A percentile compares a stretch with the other conserved stretches of the same genome.
Evolutionary conservation across 176 grass and related monocot genomes (phyloP).

Genomic region (Tillandsia leiboldiana): DNA sequence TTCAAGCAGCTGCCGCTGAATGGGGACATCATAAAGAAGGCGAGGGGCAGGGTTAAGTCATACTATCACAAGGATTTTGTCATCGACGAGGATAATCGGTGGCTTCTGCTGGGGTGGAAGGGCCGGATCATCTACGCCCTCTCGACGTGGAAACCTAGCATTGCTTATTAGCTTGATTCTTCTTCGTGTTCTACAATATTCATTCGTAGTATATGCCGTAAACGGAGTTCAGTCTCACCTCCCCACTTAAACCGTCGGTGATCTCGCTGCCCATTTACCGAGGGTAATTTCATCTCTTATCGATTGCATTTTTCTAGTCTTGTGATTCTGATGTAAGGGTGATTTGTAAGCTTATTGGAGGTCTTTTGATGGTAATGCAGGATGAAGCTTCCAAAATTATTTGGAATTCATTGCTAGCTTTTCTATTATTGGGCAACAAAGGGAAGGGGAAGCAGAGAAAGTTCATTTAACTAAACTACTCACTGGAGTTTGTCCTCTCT

Average conservation of each 20-base stretch:
- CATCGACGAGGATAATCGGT: slow-evolving; percentile 61
- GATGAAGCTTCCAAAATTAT: too few relatives aligned
- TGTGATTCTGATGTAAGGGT: too few relatives aligned
- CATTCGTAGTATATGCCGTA: neutral
- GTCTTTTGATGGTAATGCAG: too few relatives aligned
- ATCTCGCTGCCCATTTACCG: neutral
- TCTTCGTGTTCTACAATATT: neutral
- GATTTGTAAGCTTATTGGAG: too few relatives aligned
- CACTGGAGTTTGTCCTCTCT: too few relatives aligned
- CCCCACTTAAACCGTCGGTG: neutral
- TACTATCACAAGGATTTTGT: slow-evolving; percentile 83
- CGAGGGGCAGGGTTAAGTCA: slow-evolving; percentile 43
- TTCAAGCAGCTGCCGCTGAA: slow-evolving; percentile 72
- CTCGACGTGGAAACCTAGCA: slow-evolving; percentile 62
- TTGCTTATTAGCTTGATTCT: neutral
- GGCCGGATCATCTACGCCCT: slow-evolving; percentile 66
- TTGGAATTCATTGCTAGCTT: too few relatives aligned
- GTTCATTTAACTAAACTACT: too few relatives aligned
- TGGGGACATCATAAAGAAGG: slow-evolving; percentile 66
- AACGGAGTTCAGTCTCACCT: neutral
- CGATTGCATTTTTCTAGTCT: too few relatives aligned
- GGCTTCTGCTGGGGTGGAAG: slow-evolving; percentile 95
- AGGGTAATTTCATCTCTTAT: neutral
- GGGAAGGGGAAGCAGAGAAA: too few relatives aligned
- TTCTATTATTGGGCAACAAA: too few relatives aligned